Evolutionary conservation across 1,284 basidiomycete genomes (phyloP).

Genomic region (Sparassis latifolia): DNA sequence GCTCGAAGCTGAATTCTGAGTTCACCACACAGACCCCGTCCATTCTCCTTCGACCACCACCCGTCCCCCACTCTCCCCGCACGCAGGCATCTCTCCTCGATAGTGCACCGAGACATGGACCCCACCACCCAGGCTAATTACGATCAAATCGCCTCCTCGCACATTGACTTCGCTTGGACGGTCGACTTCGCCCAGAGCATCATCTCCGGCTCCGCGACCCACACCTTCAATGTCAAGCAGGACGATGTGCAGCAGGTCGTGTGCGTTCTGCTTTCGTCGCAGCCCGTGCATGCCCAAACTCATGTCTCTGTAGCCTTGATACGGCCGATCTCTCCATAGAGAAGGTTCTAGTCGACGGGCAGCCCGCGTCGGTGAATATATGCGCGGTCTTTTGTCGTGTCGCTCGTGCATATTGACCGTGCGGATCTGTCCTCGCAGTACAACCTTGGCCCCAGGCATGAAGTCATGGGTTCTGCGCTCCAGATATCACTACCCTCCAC

Average conservation of each 20-base stretch:
- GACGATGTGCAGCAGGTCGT: conserved; percentile 62
- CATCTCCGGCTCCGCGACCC: conserved; percentile 70
- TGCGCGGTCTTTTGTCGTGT: too few species aligned
- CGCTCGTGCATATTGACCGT: not conserved
- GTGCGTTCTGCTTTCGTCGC: conserved; percentile 29
- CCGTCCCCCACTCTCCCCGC: too few species aligned
- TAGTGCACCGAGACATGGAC: conserved; percentile 1
- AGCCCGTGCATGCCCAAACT: too few species aligned
- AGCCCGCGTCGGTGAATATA: conserved; percentile 37
- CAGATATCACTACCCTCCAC: conserved; percentile 41
- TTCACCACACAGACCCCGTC: too few species aligned
- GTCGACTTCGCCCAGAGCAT: conserved; percentile 71
- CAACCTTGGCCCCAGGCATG: conserved; percentile 45
- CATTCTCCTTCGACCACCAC: too few species aligned
- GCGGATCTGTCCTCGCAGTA: conserved; percentile 31
- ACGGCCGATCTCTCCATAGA: conserved; percentile 68
- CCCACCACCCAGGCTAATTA: conserved; percentile 80
- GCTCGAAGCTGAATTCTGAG: not conserved
- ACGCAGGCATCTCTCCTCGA: too few species aligned
- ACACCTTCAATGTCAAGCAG: conserved; percentile 54
- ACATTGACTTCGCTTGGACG: conserved; percentile 77
- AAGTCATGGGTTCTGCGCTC: conserved; percentile 70
- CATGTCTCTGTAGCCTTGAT: conserved; percentile 54
- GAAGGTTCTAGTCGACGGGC: conserved; percentile 50
- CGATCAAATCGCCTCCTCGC: conserved; percentile 55